These are phyloP conservation scores for Pythium pectinolyticum DNA, from an alignment of 352 stramenopile genomes.

Conservation along the genomic window DNA sequence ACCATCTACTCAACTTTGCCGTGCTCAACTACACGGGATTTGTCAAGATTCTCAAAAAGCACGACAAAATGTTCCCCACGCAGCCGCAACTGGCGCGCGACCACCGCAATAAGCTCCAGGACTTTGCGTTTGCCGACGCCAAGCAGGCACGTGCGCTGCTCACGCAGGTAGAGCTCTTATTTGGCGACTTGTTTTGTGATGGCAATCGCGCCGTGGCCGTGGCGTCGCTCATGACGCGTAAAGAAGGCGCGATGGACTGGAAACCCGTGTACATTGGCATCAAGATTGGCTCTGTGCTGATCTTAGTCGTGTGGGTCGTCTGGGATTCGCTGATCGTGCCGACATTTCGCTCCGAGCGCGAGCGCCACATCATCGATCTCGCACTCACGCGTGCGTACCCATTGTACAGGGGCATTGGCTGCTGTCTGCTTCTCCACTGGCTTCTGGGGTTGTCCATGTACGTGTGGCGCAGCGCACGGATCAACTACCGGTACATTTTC, in stretches of 20 bases:
- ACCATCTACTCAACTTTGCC: conserved; percentile 95
- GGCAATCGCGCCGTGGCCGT: conserved; percentile 68
- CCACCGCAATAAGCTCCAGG: conserved; percentile 52
- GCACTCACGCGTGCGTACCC: conserved; percentile 87
- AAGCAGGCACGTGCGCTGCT: conserved; percentile 50
- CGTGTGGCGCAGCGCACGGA: conserved; percentile 76
- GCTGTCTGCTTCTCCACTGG: conserved; percentile 95
- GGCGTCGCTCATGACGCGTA: conserved; percentile 80
- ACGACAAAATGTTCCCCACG: conserved; percentile 88
- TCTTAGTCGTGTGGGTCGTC: conserved; percentile 91
- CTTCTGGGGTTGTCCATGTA: conserved; percentile 92
- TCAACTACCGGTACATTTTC: conserved; percentile 93
- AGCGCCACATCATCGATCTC: conserved; percentile 77
- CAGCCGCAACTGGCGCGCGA: conserved; percentile 37
- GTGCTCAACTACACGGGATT: conserved; percentile 98
- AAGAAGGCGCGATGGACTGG: conserved; percentile 75
- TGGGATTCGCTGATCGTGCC: conserved; percentile 94
- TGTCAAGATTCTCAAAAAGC: conserved; percentile 98
- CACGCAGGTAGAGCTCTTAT: conserved; percentile 59
- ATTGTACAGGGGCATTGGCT: conserved; percentile 94
- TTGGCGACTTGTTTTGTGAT: conserved; percentile 76
- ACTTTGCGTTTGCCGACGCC: conserved; percentile 62
- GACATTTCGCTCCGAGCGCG: conserved; percentile 60
- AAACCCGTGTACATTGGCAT: conserved; percentile 84
- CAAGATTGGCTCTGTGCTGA: conserved; percentile 77